These are phyloP conservation scores for Pichia pseudocactophila DNA, from an alignment of 805 yeast genomes.

Conservation along the genomic window DNA sequence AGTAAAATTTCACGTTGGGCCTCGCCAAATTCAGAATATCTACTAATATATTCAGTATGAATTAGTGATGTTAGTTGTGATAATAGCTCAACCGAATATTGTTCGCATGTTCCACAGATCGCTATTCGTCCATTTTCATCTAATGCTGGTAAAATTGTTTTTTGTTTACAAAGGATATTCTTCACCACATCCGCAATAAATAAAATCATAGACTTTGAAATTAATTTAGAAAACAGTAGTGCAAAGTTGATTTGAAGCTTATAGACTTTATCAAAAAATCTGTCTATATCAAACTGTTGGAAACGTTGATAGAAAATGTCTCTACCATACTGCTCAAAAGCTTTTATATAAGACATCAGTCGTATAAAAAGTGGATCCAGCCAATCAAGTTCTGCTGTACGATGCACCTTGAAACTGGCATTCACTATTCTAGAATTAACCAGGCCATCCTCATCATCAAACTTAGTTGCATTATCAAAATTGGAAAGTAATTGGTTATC, in stretches of 20 bases:
- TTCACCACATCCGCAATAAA: constrained; percentile 1
- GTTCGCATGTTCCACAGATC: constrained; percentile 1
- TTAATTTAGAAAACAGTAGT: background rate
- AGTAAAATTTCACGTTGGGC: constrained; percentile 1
- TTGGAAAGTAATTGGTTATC: too few relatives aligned
- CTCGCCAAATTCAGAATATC: background rate
- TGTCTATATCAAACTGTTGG: constrained; percentile 1
- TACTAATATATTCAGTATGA: background rate
- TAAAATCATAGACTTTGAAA: constrained; percentile 1
- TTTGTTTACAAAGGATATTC: constrained; percentile 2
- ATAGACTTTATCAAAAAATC: background rate
- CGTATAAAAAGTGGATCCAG: background rate
- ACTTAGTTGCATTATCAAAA: background rate
- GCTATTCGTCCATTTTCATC: background rate
- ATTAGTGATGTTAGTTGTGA: background rate
- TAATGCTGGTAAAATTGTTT: background rate
- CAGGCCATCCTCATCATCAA: background rate
- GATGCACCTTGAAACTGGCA: background rate
- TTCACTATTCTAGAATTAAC: background rate
- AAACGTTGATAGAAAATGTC: background rate
- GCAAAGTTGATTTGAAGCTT: background rate
- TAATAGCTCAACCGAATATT: background rate
- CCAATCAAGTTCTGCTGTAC: background rate
- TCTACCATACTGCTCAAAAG: too few relatives aligned
- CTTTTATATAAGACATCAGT: background rate